These are phyloP conservation scores for Lactarius hatsudake DNA, from an alignment of 768 basidiomycete species.

Conservation along the genomic window DNA sequence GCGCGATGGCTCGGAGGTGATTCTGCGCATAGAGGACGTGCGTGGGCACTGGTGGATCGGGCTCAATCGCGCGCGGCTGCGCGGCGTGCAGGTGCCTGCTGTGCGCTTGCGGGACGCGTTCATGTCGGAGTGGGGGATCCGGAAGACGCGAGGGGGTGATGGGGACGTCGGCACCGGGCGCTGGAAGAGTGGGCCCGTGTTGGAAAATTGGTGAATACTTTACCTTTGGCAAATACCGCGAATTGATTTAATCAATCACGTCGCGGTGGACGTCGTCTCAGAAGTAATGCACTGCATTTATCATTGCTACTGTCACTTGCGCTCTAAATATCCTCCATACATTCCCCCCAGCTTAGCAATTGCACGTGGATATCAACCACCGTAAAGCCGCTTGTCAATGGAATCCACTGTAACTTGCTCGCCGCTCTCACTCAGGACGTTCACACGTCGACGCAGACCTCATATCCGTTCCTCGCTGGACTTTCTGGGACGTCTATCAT, in stretches of 20 bases:
- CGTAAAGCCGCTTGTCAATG: conserved; percentile 7
- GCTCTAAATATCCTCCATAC: background rate
- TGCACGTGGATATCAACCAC: conserved; percentile 4
- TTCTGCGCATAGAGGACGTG: conserved; percentile 25
- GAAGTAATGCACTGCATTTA: background rate
- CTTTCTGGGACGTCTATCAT: background rate
- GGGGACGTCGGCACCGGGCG: conserved; percentile 1
- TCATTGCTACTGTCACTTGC: background rate
- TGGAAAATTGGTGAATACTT: conserved; percentile 10
- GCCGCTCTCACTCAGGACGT: background rate
- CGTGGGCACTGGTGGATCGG: conserved; percentile 29
- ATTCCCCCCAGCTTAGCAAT: background rate
- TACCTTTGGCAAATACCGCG: background rate
- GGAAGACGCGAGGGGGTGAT: conserved; percentile 1
- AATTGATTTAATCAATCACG: background rate
- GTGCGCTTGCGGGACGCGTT: conserved; percentile 21
- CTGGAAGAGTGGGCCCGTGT: conserved; percentile 22
- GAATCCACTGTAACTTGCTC: background rate
- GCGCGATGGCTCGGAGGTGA: conserved; percentile 25
- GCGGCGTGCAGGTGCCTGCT: conserved; percentile 12
- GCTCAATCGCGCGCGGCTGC: conserved; percentile 17
- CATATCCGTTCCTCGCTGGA: background rate
- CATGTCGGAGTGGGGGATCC: conserved; percentile 23
- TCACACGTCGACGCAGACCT: background rate
- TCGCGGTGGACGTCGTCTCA: background rate